Evolutionary conservation across 106 monocot species (phyloP).

Genomic region (Agapanthus africanus): DNA sequence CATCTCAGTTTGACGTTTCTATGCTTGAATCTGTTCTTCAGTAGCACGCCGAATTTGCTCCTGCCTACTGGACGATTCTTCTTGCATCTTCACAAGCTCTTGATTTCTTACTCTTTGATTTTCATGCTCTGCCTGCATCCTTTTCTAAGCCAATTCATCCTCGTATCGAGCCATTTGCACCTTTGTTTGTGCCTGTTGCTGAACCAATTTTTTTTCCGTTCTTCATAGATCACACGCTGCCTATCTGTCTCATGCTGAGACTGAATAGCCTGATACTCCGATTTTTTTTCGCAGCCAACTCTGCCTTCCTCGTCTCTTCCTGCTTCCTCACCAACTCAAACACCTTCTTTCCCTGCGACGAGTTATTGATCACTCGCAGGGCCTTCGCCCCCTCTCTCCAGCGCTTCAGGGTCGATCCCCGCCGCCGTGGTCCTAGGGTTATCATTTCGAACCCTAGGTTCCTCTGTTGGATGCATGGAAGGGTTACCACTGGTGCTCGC

Average conservation of each 20-base stretch:
- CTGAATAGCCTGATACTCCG: conserved; percentile 57
- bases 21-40: conserved; percentile 88
- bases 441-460: conserved; percentile 43
- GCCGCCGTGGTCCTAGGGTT: conserved; percentile 74
- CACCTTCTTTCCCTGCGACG: conserved; percentile 69
- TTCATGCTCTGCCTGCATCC: conserved; percentile 97
- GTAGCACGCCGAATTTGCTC: conserved; percentile 79
- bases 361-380: conserved; percentile 54
- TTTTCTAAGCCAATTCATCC: conserved; percentile 81
- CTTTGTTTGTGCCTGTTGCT: conserved; percentile 85
- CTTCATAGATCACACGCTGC: conserved; percentile 77
- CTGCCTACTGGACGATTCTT: conserved; percentile 76
- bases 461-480: background rate
- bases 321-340: conserved; percentile 84
- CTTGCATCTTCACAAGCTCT: conserved; percentile 95
- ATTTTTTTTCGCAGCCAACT: conserved; percentile 49
- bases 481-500: background rate
- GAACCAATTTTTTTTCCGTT: conserved; percentile 75
- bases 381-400: conserved; percentile 72
- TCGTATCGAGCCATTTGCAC: conserved; percentile 90
- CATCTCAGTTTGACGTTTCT: conserved; percentile 72
- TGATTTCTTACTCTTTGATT: conserved; percentile 85
- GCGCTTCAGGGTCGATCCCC: conserved; percentile 85
- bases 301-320: conserved; percentile 67
- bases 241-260: conserved; percentile 79